These are phyloP conservation scores for Cucurbita argyrosperma DNA, from an alignment of 306 rosid genomes.

Conservation along the genomic window DNA sequence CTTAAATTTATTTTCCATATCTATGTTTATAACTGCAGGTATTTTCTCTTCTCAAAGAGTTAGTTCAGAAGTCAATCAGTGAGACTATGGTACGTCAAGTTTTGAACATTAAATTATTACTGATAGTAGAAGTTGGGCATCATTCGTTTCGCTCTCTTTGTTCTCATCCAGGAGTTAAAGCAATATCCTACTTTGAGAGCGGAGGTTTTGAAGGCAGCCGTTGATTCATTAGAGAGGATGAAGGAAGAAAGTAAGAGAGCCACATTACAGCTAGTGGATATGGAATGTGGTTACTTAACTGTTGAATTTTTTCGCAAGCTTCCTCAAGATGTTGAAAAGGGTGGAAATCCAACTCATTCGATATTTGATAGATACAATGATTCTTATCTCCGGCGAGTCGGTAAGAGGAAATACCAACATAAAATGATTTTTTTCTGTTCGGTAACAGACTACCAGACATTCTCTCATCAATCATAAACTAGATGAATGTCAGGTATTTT, in stretches of 20 bases:
- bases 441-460: background rate
- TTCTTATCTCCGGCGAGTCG: conserved; percentile 25
- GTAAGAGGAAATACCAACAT: background rate
- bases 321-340: conserved; percentile 39
- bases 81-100: conserved; percentile 15
- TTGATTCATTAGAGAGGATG: conserved; percentile 27
- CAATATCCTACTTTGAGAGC: conserved; percentile 28
- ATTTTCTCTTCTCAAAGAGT: conserved; percentile 26
- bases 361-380: conserved; percentile 27
- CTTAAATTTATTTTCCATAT: background rate
- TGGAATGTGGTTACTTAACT: conserved; percentile 35
- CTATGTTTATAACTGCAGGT: conserved; percentile 10
- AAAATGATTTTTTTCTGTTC: background rate
- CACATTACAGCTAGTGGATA: conserved; percentile 25
- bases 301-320: conserved; percentile 37
- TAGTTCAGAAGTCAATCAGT: conserved; percentile 20
- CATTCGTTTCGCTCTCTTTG: background rate
- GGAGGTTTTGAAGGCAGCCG: conserved; percentile 25
- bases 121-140: background rate
- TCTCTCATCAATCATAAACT: background rate
- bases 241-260: conserved; percentile 33
- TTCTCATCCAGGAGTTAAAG: conserved; percentile 22
- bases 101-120: background rate
- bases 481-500: background rate
- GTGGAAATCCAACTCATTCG: conserved; percentile 32